Evolutionary conservation across 352 stramenopile species (phyloP), one percentile per base, ranked within the genome.

Genomic region (Chrysophaeum taylorii): DNA sequence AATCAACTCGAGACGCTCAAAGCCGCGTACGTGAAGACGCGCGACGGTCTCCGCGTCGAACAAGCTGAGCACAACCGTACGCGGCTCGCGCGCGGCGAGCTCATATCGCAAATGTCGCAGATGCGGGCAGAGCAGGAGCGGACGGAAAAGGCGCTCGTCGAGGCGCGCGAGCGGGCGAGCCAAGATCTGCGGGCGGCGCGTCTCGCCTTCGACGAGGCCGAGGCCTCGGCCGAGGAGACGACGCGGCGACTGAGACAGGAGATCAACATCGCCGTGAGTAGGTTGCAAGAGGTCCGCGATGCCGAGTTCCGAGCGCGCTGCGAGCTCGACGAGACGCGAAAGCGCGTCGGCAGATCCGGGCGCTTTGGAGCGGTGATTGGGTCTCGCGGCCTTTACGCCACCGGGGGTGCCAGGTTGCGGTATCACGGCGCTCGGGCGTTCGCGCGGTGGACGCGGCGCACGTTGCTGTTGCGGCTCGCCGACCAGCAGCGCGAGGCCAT

Each of bases 41-140:
- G 75, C 35, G 77, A 82, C 48, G 70, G 76, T 37, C 77, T 81
- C 21, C 68, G 77, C 36, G 70, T 79, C 21, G 77, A 82, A 42
- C 76, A 80, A 57, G 63, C 67, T 43, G 64, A 70, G 42, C 71
- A 70, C 33, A 41, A 72, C 27, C 73, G 64, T 61, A 73, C 73
- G 33, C 23, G 48, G 9, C 48, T 42, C 18, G 50, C 66, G 9
- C 31, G 21, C 9, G 33, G 68, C 36, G 25, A 57, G 21, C 68
- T 78, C 33, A 73, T 69, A 36, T 48, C 75, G 57, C 70, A 71
- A 35, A 42, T 80, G 48, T 64, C 69, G 35, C 72, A 64, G 1
- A 73, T 73, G 29, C 73, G 77, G 39, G 43, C 75, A 36, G 75
- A 74, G 15, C 64, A 76, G 25, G 71, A 76, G 16, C 38, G n/a